These are phyloP conservation scores for maize (Zea mays) DNA, from an alignment of 176 grass and related monocot species.

Conservation along the genomic window DNA sequence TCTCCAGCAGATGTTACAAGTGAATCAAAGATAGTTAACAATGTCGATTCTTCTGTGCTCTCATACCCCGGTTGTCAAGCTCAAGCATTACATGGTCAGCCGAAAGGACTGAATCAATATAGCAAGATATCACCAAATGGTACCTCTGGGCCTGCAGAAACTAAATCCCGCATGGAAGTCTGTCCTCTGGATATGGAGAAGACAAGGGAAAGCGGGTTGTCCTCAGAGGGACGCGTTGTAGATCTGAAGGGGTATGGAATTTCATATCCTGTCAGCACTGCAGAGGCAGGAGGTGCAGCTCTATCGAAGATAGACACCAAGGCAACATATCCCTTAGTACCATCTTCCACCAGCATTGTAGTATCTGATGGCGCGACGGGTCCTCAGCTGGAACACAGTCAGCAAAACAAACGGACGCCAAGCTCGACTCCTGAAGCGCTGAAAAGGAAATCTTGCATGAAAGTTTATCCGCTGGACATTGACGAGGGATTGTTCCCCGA, in stretches of 20 bases:
- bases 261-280: conserved; percentile 21
- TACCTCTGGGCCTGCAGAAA: not conserved
- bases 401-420: conserved; percentile 13
- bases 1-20: conserved; percentile 13
- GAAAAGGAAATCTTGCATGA: conserved; percentile 36
- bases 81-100: conserved; percentile 23
- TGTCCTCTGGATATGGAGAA: not conserved
- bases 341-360: not conserved
- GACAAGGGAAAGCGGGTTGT: conserved; percentile 15
- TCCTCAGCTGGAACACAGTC: conserved; percentile 10
- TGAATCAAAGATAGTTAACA: conserved; percentile 11
- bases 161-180: conserved; percentile 19
- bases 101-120: conserved; percentile 5
- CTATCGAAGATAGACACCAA: conserved; percentile 2
- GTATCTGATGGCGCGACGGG: conserved; percentile 6
- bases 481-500: not conserved
- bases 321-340: conserved; percentile 19
- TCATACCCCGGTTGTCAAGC: not conserved
- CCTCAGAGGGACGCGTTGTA: not conserved
- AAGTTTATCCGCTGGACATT: conserved; percentile 42
- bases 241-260: not conserved
- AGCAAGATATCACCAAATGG: conserved; percentile 9
- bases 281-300: not conserved
- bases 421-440: conserved; percentile 37
- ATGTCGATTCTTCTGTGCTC: not conserved